Conservation (phyloP, 768 basidiomycete genomes). For the Rhizopogon salebrosus region DNA sequence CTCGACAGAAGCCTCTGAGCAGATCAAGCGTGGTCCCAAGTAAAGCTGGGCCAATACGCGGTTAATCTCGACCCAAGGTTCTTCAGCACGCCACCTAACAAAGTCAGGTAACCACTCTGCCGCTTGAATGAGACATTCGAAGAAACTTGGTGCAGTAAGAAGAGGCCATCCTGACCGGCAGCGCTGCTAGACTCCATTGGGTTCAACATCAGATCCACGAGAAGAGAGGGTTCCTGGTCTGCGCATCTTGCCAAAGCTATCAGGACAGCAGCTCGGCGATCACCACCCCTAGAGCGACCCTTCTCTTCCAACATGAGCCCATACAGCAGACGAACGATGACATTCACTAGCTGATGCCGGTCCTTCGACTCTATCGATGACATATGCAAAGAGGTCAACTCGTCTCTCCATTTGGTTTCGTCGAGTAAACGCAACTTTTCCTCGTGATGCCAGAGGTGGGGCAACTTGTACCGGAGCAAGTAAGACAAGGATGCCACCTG, state of each 20-base stretch:
- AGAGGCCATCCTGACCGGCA: slow-evolving; percentile 19
- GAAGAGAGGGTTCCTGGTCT: slow-evolving; percentile 64
- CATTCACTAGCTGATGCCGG: slow-evolving; percentile 61
- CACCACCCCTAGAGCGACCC: slow-evolving; percentile 60
- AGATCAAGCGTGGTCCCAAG: slow-evolving; percentile 66
- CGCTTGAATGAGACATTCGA: slow-evolving; percentile 50
- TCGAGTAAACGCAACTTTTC: slow-evolving; percentile 71
- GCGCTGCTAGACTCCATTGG: slow-evolving; percentile 46
- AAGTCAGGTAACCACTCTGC: slow-evolving; percentile 76
- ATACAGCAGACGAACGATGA: slow-evolving; percentile 73
- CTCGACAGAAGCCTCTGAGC: slow-evolving; percentile 55
- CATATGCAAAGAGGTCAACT: slow-evolving; percentile 68
- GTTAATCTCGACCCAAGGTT: slow-evolving; percentile 72
- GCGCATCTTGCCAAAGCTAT: slow-evolving; percentile 63
- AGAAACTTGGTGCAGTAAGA: slow-evolving; percentile 25
- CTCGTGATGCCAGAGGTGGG: slow-evolving; percentile 44
- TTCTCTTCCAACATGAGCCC: slow-evolving; percentile 82
- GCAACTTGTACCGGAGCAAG: slow-evolving; percentile 75
- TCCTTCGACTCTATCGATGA: slow-evolving; percentile 49
- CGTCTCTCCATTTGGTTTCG: slow-evolving; percentile 85
- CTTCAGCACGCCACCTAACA: slow-evolving; percentile 81
- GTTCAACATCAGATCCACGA: slow-evolving; percentile 85
- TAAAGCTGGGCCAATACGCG: slow-evolving; percentile 68
- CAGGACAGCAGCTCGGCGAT: slow-evolving; percentile 71
- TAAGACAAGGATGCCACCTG: slow-evolving; percentile 76